These are phyloP conservation scores for Boletellus emodensis DNA, from an alignment of 768 basidiomycete species.

Conservation along the genomic window DNA sequence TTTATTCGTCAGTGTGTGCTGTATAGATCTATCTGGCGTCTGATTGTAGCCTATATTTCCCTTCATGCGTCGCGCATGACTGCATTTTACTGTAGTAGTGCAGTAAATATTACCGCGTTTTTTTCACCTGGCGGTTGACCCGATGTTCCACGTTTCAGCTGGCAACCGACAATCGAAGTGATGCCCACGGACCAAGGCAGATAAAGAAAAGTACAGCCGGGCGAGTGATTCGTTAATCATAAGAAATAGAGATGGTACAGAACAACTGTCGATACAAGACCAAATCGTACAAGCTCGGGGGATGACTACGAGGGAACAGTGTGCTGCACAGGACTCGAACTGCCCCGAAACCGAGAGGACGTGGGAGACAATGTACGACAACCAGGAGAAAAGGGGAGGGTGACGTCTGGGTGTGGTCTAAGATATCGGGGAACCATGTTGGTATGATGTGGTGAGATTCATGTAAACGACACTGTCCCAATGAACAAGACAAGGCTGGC, in stretches of 20 bases:
- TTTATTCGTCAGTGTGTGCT: constrained; percentile 15
- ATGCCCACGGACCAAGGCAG: background rate
- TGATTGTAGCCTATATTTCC: constrained; percentile 8
- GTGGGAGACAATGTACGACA: constrained; percentile 21
- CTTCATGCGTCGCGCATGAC: constrained; percentile 2
- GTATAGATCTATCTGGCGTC: constrained; percentile 16
- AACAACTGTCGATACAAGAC: constrained; percentile 25
- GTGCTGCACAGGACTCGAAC: background rate
- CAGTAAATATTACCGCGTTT: background rate
- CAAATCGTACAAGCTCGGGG: constrained; percentile 6
- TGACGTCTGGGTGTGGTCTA: constrained; percentile 24
- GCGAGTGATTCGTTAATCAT: constrained; percentile 13
- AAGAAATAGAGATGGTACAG: constrained; percentile 8
- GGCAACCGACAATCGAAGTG: too few relatives aligned
- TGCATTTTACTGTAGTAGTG: constrained; percentile 6
- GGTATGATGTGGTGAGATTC: constrained; percentile 6
- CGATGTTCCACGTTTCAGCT: background rate
- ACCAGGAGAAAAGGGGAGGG: constrained; percentile 1
- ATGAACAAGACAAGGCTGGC: constrained; percentile 3
- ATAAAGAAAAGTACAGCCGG: background rate
- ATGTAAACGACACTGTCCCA: constrained; percentile 10
- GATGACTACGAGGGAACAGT: constrained; percentile 14
- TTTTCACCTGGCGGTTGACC: background rate
- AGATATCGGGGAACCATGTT: constrained; percentile 17
- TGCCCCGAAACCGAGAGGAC: constrained; percentile 8